These are phyloP conservation scores for Saccharomycopsis javanensis DNA, from an alignment of 805 yeast species.

Conservation along the genomic window DNA sequence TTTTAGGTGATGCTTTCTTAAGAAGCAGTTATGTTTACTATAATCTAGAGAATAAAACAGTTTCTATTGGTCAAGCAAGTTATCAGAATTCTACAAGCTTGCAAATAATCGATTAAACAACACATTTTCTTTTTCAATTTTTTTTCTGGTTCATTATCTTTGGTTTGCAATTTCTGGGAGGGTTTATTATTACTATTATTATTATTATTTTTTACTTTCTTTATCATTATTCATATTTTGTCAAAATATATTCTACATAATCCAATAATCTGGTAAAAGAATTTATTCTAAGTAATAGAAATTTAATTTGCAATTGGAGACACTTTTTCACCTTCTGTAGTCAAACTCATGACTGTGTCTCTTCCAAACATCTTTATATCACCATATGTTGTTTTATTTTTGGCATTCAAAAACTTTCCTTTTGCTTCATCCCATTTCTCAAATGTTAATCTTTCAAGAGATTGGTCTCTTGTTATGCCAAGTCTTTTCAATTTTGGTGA, in stretches of 20 bases:
- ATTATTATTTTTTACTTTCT: too few species aligned
- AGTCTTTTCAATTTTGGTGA: slow-evolving; percentile 31
- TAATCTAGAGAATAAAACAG: slow-evolving; percentile 46
- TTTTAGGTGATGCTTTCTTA: slow-evolving; percentile 49
- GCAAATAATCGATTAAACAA: neutral
- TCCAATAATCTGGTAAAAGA: too few species aligned
- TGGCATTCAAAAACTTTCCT: slow-evolving; percentile 35
- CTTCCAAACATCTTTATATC: slow-evolving; percentile 18
- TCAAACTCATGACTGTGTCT: slow-evolving; percentile 13
- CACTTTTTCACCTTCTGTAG: slow-evolving; percentile 27
- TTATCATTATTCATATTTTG: too few species aligned
- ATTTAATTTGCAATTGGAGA: slow-evolving; percentile 32
- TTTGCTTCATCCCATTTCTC: slow-evolving; percentile 39
- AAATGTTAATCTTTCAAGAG: slow-evolving; percentile 32
- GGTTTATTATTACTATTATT: neutral
- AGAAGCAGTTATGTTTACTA: slow-evolving; percentile 54
- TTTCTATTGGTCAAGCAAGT: slow-evolving; percentile 46
- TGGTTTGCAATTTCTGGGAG: neutral
- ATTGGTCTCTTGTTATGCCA: slow-evolving; percentile 25
- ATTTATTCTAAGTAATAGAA: neutral
- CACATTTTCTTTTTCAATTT: neutral
- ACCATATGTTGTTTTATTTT: slow-evolving; percentile 3
- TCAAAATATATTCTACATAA: too few species aligned
- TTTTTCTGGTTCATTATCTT: neutral
- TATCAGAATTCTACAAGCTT: slow-evolving; percentile 19